Base-by-base conservation (phyloP, 345 rosid genomes). In the Firmiana major region DNA sequence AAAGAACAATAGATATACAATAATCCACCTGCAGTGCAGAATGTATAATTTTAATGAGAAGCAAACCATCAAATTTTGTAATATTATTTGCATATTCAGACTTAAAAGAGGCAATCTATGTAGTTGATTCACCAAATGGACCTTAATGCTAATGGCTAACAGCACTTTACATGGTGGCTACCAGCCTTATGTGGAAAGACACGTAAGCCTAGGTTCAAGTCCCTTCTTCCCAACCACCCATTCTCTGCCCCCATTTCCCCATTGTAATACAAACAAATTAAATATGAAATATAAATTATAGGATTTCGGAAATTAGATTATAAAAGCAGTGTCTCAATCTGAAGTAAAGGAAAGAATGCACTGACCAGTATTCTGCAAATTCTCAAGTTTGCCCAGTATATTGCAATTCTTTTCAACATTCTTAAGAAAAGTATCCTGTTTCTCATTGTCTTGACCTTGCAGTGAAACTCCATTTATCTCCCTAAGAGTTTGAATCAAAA, bases 401-500 rank as follows among this genome's bases (percentile, higher is more conserved):
- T 79, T 84, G 87, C 86, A 87, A 71, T 82, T 88, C 89, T 83
- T 88, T 65, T 93, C 93, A 53, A 92, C 63, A 76, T 76, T 86
- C 75, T 81, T 89, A 64, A 96, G 94, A 73, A 93, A 89, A 42
- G 85, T 76, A 43, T 80, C 75, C 49, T 79, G 71, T 31, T 85
- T 85, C 79, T 84, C 86, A 67, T 83, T 85, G 73, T 87, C 93
- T 73, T 71, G 80, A 70, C 82, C 79, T 73, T 84, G 92, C 26
- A 85, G 76, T 17, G 92, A 80, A 73, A 89, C 78, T 81, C 88
- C 97, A 83, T 85, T 85, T 63, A 96, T 85, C 83, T 96, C 97
- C 85, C 89, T 82, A 71, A 93, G 79, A 67, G 93, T 89, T 85
- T 93, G 97, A 73, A 96, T 81, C 78, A 96, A 78, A 77, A 96